Evolutionary conservation across 352 stramenopile genomes (phyloP), one percentile per base, ranked within the genome.

Genomic region (Phytophthora boehmeriae): DNA sequence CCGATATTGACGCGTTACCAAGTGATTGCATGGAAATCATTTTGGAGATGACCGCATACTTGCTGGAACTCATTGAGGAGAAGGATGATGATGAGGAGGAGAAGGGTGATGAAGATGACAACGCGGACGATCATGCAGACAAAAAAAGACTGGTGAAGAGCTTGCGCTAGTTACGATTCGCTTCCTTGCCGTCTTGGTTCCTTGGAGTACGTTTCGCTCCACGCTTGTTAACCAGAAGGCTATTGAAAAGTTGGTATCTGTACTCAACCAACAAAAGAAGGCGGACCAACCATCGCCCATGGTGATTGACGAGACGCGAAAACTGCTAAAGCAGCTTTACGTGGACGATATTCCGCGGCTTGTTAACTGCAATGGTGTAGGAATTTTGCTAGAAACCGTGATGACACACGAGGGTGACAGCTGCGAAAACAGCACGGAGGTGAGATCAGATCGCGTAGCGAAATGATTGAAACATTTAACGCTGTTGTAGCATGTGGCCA

Each of bases 331-430:
- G 42, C 54, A 83, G 27, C 65, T 93, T 20, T 93, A 75, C 28
- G 63, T 79, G 43, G 59, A 88, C 42, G 77, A 93, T 44, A 82
- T 90, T 11, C 73, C 80, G 50, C 80, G 80, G 1, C 66, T 93
- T 10, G 77, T 93, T 5, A 63, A 68, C 0, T 76, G 77, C 10
- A 84, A 90, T 45, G 85, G 83, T 11, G 69, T 92, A n/a, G 68
- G 76, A 23, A 80, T 82, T 19, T 60, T 93, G 34, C 57, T 93
- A 9, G 76, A 80, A 51, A 65, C 73, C 0, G 63, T 76, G 14
- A 76, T 73, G 35, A 66, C 66, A 13, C 51, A 54, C 13, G 48
- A 66, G 8, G 30, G 43, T 0, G 14, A 45, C 35, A 44, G n/a
- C 8, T 41, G 61, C 1, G 49, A 63, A 9, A 41, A 38, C 16